Conservation (phyloP, 2,329 filamentous ascomycete species). For the Truncatella angustata region DNA sequence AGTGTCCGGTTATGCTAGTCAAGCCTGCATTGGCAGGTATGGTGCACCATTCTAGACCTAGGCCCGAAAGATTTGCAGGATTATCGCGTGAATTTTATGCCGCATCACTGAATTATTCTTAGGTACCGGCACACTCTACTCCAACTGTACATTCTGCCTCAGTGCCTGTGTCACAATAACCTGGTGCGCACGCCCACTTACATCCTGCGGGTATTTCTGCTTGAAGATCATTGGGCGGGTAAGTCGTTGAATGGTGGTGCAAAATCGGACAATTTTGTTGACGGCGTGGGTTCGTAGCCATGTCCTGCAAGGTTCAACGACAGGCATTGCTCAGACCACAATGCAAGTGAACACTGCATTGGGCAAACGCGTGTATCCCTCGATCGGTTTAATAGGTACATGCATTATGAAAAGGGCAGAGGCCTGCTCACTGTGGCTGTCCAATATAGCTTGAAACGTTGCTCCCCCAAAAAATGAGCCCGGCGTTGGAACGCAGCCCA, state of each 20-base stretch:
- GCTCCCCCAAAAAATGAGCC: conserved; percentile 22
- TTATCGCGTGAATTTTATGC: background rate
- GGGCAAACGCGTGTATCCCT: conserved; percentile 3
- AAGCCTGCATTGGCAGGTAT: background rate
- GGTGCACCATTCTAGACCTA: background rate
- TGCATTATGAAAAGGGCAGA: conserved; percentile 4
- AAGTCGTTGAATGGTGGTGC: background rate
- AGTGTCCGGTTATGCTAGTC: background rate
- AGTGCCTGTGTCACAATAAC: background rate
- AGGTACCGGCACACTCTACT: too few species aligned
- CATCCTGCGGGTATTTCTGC: background rate
- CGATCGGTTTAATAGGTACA: conserved; percentile 8
- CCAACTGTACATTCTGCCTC: too few species aligned
- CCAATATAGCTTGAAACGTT: conserved; percentile 31
- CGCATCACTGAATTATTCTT: too few species aligned
- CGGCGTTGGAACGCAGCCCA: background rate
- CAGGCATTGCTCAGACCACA: conserved; percentile 11
- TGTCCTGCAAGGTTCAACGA: conserved; percentile 6
- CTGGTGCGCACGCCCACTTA: background rate
- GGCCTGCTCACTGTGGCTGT: background rate
- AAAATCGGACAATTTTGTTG: conserved; percentile 10
- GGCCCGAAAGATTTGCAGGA: background rate
- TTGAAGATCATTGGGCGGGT: background rate
- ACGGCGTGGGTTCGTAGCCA: conserved; percentile 2
- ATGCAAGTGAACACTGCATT: conserved; percentile 5